These are phyloP conservation scores for Phylloporus sp. DNA, from an alignment of 768 basidiomycete genomes.

Conservation along the genomic window DNA sequence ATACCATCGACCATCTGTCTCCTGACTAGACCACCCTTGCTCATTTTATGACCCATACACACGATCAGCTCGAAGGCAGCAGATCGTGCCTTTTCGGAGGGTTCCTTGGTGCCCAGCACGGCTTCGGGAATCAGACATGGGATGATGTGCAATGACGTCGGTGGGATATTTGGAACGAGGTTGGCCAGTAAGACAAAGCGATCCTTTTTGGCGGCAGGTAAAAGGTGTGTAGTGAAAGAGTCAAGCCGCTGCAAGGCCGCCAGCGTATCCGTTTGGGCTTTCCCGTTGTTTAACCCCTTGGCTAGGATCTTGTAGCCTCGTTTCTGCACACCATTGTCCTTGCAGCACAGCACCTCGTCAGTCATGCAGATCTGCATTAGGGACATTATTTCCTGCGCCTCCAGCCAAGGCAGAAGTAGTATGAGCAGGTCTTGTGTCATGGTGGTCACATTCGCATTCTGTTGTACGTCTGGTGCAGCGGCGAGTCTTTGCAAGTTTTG, in stretches of 20 bases:
- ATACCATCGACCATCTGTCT: conserved; percentile 74
- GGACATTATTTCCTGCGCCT: conserved; percentile 50
- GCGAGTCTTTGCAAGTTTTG: conserved; percentile 49
- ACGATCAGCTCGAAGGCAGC: conserved; percentile 90
- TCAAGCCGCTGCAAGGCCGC: conserved; percentile 61
- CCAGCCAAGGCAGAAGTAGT: conserved; percentile 74
- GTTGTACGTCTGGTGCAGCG: conserved; percentile 29
- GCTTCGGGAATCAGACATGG: conserved; percentile 90
- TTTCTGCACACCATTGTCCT: conserved; percentile 90
- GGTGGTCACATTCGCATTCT: conserved; percentile 44
- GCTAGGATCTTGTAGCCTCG: conserved; percentile 87
- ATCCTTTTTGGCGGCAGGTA: conserved; percentile 90
- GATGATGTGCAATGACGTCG: conserved; percentile 73
- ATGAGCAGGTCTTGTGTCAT: conserved; percentile 82
- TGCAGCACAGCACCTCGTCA: conserved; percentile 61
- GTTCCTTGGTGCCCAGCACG: conserved; percentile 93
- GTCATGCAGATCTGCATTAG: conserved; percentile 71
- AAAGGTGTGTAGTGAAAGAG: conserved; percentile 56
- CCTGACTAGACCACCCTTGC: conserved; percentile 75
- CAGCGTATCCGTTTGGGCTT: conserved; percentile 52
- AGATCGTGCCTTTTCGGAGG: conserved; percentile 84
- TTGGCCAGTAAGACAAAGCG: conserved; percentile 70
- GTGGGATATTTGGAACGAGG: conserved; percentile 63
- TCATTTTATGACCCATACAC: conserved; percentile 91
- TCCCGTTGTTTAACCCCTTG: conserved; percentile 61